These are phyloP conservation scores for Acorus calamus DNA, from an alignment of 106 monocot genomes.

Conservation along the genomic window DNA sequence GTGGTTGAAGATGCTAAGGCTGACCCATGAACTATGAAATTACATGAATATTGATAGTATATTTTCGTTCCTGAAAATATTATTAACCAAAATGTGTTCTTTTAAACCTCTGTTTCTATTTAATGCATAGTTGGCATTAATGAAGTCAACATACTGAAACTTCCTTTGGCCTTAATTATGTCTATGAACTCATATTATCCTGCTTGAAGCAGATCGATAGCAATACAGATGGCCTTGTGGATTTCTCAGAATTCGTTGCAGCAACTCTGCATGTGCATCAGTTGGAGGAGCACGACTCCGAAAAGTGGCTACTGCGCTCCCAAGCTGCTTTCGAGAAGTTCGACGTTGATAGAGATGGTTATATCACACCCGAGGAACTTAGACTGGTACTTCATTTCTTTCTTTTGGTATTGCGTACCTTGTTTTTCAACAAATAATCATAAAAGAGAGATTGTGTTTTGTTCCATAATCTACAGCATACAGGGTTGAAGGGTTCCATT, in stretches of 20 bases:
- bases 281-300: constrained; percentile 67
- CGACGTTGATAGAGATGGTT: constrained; percentile 86
- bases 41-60: too few species aligned
- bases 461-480: constrained; percentile 37
- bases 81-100: too few species aligned
- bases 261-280: constrained; percentile 83
- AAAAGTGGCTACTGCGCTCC: constrained; percentile 58
- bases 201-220: constrained; percentile 55
- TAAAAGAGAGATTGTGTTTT: not conserved
- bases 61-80: too few species aligned
- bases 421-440: not conserved
- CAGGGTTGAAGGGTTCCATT: constrained; percentile 79
- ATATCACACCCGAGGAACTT: constrained; percentile 87
- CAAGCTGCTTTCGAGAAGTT: constrained; percentile 83
- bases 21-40: too few species aligned
- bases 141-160: too few species aligned
- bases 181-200: too few species aligned
- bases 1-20: too few species aligned
- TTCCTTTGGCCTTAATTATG: too few species aligned
- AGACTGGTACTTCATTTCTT: constrained; percentile 41
- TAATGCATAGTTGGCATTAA: too few species aligned
- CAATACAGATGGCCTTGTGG: constrained; percentile 94
- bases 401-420: not conserved
- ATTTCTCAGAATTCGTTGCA: constrained; percentile 88
- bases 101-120: too few species aligned